A percentile compares a stretch with the other conserved stretches of the same genome.
Conservation (phyloP, 768 basidiomycete species). For the Auriscalpium orientale region DNA sequence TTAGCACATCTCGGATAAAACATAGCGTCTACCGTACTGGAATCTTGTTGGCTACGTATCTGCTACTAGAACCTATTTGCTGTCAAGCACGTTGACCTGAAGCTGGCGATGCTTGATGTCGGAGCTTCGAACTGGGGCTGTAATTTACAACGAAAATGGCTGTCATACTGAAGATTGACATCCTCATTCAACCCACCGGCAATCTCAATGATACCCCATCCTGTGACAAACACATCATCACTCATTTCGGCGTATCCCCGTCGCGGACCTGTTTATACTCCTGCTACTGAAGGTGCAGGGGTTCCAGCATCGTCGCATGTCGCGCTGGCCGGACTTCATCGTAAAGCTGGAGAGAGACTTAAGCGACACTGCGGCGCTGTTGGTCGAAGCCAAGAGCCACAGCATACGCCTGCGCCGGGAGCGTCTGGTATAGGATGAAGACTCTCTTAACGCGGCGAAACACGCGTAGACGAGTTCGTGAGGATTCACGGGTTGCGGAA, state of each 20-base stretch:
- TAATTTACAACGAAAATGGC: too few relatives aligned
- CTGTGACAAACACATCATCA: background rate
- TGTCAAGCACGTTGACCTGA: too few relatives aligned
- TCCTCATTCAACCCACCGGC: background rate
- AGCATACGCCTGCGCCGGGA: background rate
- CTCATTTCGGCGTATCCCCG: background rate
- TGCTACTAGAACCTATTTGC: too few relatives aligned
- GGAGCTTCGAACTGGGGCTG: too few relatives aligned
- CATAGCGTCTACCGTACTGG: too few relatives aligned
- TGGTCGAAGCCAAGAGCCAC: background rate
- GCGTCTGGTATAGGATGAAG: background rate
- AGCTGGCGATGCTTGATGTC: too few relatives aligned
- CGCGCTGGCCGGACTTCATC: background rate
- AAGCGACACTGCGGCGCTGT: background rate
- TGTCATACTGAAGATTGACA: conserved; percentile 8
- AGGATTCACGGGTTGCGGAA: background rate
- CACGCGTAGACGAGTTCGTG: background rate
- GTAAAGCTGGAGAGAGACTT: background rate
- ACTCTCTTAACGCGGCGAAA: background rate
- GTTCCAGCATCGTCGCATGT: background rate
- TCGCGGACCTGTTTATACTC: conserved; percentile 3
- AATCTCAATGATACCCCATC: background rate
- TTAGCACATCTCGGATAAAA: too few relatives aligned
- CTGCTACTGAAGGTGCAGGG: conserved; percentile 8
- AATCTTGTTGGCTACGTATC: too few relatives aligned